Evolutionary conservation across 176 grass and related monocot species (phyloP), one percentile per base, ranked within the genome.

Genomic region (Ampelocalamus luodianensis): DNA sequence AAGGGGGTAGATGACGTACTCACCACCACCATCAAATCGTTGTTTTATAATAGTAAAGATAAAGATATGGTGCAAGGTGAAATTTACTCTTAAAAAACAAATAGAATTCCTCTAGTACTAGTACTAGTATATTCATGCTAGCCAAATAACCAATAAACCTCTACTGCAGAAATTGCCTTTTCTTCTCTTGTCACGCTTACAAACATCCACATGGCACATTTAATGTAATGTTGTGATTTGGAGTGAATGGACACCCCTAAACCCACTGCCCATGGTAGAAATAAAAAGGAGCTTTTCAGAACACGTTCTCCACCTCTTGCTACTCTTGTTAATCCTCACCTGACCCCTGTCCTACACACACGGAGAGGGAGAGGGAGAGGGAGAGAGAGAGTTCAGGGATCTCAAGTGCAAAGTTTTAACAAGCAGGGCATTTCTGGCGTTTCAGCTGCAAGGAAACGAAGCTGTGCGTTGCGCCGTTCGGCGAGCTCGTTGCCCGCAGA

Each of bases 381-480:
- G n/a, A n/a, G n/a, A n/a, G n/a, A n/a, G n/a, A 8, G 14, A 4
- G 4, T 1, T 14, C 45, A 18, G 32, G 2, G 32, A 18, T 53
- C 50, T 6, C 5, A 12, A 20, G 51, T 20, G 51, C 17, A 22
- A 70, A 44, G 20, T 43, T 43, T 60, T 42, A 6, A 20, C 51
- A 39, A 36, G 67, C 67, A 6, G 48, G 36, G 39, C 20, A 42
- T 8, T 15, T 5, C 22, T 60, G 53, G 74, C 74, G 6, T 42
- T 42, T 40, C 74, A 15, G 10, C 77, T 22, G 11, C 78, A 13
- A 13, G 42, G 78, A 67, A 80, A 51, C 27, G 78, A 80, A 51
- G 78, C 78, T 50, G 37, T 50, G 37, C 67, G 38, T 26, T 43
- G 53, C 67, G 32, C 67, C 39, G 68, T 10, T 72, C 24, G 23